Evolutionary conservation across 208 protist species (phyloP), one percentile per base, ranked within the genome.

Genomic region (Leishmania turanica): DNA sequence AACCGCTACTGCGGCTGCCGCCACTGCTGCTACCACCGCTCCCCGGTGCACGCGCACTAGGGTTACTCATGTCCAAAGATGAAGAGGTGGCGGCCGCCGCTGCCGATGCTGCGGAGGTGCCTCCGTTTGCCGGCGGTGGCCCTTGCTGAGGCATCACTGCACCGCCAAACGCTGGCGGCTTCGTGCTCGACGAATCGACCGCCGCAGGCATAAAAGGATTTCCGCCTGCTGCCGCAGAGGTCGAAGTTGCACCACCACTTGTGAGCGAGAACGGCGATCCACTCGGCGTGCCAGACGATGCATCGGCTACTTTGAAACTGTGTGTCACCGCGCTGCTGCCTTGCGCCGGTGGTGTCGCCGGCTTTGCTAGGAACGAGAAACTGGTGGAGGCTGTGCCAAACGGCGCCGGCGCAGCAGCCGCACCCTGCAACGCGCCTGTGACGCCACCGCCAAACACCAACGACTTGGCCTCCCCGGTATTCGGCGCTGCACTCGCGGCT

Each of bases 201-300:
- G 71, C 11, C 5, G 71, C 21, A 31, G 71, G 2, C 71, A 75
- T 60, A 13, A 75, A 75, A 15, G 71, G 71, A 42, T 75, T 75
- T 42, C 45, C 71, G 27, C 15, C 47, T 7, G 71, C 31, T 75
- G 49, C 31, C 51, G 9, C 31, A 60, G 71, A 60, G 4, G 49
- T 13, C 15, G 71, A 5, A 1, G 71, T 53, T 7, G 49, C 47
- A n/a, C 71, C 49, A 3, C 49, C 49, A 8, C 49, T 60, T 11
- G 15, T 60, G 49, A 75, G 42, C n/a, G 71, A 75, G 17, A 75
- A 75, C 40, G 71, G 45, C 7, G 71, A 53, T 60, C 15, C 13
- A 17, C 45, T 34, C 42, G 68, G 8, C 0, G 68, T 17, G 42
- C 21, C 42, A n/a, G 68, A 51, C 42, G 15, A 1, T n/a, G 68